Base-by-base conservation (phyloP, 2,329 filamentous ascomycete species). In the Aplosporella prunicola region DNA sequence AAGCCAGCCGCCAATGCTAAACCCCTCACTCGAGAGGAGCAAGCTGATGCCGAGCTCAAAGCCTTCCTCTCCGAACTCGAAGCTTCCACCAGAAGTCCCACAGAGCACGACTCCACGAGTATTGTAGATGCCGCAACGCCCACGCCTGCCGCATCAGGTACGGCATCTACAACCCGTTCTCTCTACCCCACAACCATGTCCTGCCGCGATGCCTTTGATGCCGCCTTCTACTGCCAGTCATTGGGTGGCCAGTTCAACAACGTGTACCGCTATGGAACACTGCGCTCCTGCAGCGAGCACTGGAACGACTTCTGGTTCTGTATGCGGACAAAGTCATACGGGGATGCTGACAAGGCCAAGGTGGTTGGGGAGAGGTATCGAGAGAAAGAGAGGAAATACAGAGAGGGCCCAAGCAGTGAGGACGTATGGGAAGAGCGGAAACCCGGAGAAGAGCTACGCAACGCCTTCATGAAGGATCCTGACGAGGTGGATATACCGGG, bases 301-400 rank as follows among this genome's bases (percentile, higher is more conserved):
- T 95, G 89, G 87, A 74, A 80, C 43, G 84, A 94, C 60, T 96
- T 94, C 62, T 93, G 88, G 83, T 89, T 95, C 65, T 98, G 91
- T 69, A 95, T 96, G 88, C 79, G 84, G 46, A 79, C 78, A 24
- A 78, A 81, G 51, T 71, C 72, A 2, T 77, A 77, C 52, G 60
- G 69, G 1, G 71, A 74, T 16, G 62, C 69, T 28, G 64, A 76
- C 47, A 76, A 76, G 50, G 76, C 73, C 42, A 71, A 62, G 45
- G 55, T 63, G 49, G 71, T 93, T 39, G 67, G 69, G 43, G 75
- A 76, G 32, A 76, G 80, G 60, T 85, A 88, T 61, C 68, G 75
- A 45, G 68, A 73, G 46, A 81, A 79, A 59, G 73, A 72, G 25
- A 63, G 66, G 46, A 81, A 78, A 57, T 81, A 86, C 58, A 71